Evolutionary conservation across 805 yeast genomes (phyloP).

Genomic region (Candida nonsorbophila): DNA sequence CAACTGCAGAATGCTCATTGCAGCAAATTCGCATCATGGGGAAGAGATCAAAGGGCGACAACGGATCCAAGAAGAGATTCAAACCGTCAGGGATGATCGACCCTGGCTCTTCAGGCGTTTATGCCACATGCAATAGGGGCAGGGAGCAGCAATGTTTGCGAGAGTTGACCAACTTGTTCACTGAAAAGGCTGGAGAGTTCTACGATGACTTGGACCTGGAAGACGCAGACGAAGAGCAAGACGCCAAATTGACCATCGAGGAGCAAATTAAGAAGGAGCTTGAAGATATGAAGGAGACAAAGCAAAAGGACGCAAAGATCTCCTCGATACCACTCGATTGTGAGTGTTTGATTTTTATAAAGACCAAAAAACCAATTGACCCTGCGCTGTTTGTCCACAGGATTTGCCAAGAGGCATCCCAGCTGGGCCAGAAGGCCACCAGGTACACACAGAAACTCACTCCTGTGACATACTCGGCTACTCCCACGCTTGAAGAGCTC

Average conservation of each 20-base stretch:
- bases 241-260: slow-evolving; percentile 54
- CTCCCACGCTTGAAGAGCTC: slow-evolving; percentile 67
- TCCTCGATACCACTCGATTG: slow-evolving; percentile 62
- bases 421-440: slow-evolving; percentile 51
- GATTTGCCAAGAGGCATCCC: slow-evolving; percentile 57
- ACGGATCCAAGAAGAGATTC: slow-evolving; percentile 31
- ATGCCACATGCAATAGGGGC: slow-evolving; percentile 82
- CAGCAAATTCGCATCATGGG: slow-evolving; percentile 15
- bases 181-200: slow-evolving; percentile 30
- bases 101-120: slow-evolving; percentile 82
- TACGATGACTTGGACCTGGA: slow-evolving; percentile 24
- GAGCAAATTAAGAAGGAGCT: slow-evolving; percentile 70
- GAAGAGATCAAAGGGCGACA: slow-evolving; percentile 19
- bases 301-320: slow-evolving; percentile 41
- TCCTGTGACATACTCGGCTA: slow-evolving; percentile 72
- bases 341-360: slow-evolving; percentile 82
- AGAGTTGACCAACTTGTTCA: slow-evolving; percentile 59
- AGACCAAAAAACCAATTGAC: slow-evolving; percentile 70
- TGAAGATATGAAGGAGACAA: slow-evolving; percentile 48
- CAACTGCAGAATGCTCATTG: slow-evolving; percentile 5
- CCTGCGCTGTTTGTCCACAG: slow-evolving; percentile 68
- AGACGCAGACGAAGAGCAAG: slow-evolving; percentile 20
- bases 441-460: slow-evolving; percentile 74
- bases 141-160: slow-evolving; percentile 74
- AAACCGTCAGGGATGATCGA: slow-evolving; percentile 57